phyloP scores from a whole-genome alignment of 176 grass and related monocot genomes.

The Luzula sylvatica region DNA sequence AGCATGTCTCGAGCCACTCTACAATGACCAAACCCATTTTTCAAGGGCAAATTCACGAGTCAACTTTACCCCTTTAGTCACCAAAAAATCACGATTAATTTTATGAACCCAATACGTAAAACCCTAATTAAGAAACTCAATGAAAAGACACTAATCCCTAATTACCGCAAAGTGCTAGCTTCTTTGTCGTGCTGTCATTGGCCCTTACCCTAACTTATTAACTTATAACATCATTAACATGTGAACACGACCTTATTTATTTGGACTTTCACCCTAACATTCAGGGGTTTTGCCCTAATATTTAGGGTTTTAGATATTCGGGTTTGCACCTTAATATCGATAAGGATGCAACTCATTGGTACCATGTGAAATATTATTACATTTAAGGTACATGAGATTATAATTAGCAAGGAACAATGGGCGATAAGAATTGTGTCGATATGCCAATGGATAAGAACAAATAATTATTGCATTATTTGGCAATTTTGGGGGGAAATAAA shows the following conservation, averaged over 20 bases:
- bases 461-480: no score
- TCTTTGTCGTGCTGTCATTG: constrained; percentile 16
- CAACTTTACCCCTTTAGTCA: constrained; percentile 30
- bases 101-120: constrained; percentile 2
- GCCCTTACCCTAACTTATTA: not conserved
- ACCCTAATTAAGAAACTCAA: not conserved
- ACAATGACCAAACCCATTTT: constrained; percentile 22
- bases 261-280: no score
- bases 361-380: no score
- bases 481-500: no score
- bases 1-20: constrained; percentile 50
- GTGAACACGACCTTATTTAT: constrained; percentile 4
- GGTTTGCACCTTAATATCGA: no score
- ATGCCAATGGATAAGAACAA: no score
- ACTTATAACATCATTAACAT: constrained; percentile 6
- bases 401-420: no score
- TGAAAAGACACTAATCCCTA: constrained; percentile 38
- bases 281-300: no score
- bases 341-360: no score
- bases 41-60: constrained; percentile 38
- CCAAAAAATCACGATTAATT: constrained; percentile 7
- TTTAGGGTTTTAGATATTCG: no score
- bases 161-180: constrained; percentile 37
- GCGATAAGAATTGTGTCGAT: no score
- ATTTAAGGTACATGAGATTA: no score